Evolutionary conservation across 768 basidiomycete genomes (phyloP).

Genomic region (Galerina marginata): DNA sequence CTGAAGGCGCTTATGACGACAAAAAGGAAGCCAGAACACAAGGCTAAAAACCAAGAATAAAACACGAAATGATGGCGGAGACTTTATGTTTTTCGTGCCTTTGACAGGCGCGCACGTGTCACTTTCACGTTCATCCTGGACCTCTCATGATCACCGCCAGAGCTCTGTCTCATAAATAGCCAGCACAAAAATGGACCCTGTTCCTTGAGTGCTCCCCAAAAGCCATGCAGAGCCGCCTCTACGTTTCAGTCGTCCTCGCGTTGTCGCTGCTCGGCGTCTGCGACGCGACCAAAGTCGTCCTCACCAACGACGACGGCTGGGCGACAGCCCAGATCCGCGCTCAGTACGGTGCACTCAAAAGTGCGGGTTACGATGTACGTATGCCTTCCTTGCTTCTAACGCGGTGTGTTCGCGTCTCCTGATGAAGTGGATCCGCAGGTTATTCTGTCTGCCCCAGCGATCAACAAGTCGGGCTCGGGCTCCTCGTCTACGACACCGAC

Average conservation of each 20-base stretch:
- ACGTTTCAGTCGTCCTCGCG: background rate
- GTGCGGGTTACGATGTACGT: constrained; percentile 44
- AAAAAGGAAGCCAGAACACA: too few relatives aligned
- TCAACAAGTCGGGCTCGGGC: constrained; percentile 52
- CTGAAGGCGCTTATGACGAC: too few relatives aligned
- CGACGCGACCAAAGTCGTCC: constrained; percentile 27
- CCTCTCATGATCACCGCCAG: too few relatives aligned
- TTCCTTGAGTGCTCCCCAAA: too few relatives aligned
- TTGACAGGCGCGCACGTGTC: too few relatives aligned
- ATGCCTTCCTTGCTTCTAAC: background rate
- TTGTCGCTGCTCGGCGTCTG: background rate
- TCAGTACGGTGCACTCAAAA: constrained; percentile 41
- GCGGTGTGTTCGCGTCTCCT: background rate
- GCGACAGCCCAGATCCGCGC: constrained; percentile 51
- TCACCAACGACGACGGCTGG: constrained; percentile 49
- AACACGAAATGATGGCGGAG: too few relatives aligned
- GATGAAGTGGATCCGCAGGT: constrained; percentile 34
- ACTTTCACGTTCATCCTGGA: too few relatives aligned
- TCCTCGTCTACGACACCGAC: constrained; percentile 43
- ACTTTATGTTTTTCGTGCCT: too few relatives aligned
- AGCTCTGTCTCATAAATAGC: too few relatives aligned
- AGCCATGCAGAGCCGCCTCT: too few relatives aligned
- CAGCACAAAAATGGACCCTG: too few relatives aligned
- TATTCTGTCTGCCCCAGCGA: constrained; percentile 50
- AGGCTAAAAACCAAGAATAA: too few relatives aligned